Base-by-base conservation (phyloP, 371 early-diverging fungal genomes). In the Rhizomucor pusillus region DNA sequence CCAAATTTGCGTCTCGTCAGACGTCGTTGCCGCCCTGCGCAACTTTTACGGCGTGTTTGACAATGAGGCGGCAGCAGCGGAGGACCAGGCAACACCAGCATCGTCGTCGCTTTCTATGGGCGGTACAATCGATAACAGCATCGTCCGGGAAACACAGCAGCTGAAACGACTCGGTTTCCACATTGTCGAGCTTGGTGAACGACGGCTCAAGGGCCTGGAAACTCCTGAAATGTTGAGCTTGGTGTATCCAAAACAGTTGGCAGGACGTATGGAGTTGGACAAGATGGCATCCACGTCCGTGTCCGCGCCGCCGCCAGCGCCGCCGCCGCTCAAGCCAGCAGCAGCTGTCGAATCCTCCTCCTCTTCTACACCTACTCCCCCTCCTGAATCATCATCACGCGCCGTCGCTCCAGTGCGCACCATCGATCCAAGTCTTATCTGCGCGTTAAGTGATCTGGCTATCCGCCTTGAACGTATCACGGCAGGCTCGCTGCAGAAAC, bases 161-260 rank as follows among this genome's bases (percentile, higher is more conserved):
- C 70, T 94, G 16, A 85, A 81, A 48, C 81, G 81, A 52, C 71
- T 92, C 34, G 91, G 90, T 0, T 81, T 90, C 47, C 73, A 83
- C 35, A 74, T 88, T 6, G 79, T 88, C 56, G 85, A 85, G 34
- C 74, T 94, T 12, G 95, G 94, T 11, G 93, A 92, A 65, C 69
- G 78, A 29, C 88, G 90, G 48, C 77, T 95, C n/a, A 94, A 93
- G 73, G 95, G 95, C 0, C 68, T 95, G 23, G 95, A 95, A 62
- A 90, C 89, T 1, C 90, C 94, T 0, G 95, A 95, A 66, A 78
- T 82, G 43, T 67, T 95, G 11, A 87, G 85, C 39, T 63, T 88
- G 61, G 86, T 94, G 1, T 90, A 85, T 52, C 80, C 89, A 0
- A 79, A 80, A 16, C 73, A 78, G n/a, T 55, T 86, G 34, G 55